These are phyloP conservation scores for Cymbomonas tetramitiformis DNA, from an alignment of 139 green algal genomes.

Conservation along the genomic window DNA sequence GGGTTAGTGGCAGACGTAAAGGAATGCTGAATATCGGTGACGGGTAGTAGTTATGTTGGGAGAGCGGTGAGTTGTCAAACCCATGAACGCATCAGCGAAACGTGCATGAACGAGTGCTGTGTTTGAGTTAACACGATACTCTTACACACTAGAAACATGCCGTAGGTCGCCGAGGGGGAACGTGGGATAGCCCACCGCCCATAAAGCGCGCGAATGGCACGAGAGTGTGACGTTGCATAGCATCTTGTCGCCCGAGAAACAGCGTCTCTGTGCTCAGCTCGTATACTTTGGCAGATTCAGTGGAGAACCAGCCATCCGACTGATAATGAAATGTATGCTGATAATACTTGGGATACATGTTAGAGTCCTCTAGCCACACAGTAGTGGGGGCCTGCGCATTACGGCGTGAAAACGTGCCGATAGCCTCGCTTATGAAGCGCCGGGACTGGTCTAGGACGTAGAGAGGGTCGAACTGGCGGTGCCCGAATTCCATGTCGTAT, in stretches of 20 bases:
- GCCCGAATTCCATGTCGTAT: slow-evolving; percentile 58
- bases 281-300: slow-evolving; percentile 47
- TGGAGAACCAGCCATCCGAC: slow-evolving; percentile 66
- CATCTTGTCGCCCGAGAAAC: slow-evolving; percentile 72
- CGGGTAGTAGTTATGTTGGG: no score
- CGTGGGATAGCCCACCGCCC: neutral
- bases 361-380: slow-evolving; percentile 38
- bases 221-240: slow-evolving; percentile 57
- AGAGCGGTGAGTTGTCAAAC: no score
- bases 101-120: no score
- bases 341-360: slow-evolving; percentile 67
- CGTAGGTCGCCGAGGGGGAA: neutral
- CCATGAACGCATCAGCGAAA: no score
- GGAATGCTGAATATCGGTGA: no score
- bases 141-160: no score
- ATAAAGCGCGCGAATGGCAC: slow-evolving; percentile 41
- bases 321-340: slow-evolving; percentile 69
- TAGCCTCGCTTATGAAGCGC: slow-evolving; percentile 38
- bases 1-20: no score
- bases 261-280: slow-evolving; percentile 69
- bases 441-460: slow-evolving; percentile 31
- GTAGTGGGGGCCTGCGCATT: slow-evolving; percentile 16
- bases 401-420: slow-evolving; percentile 36
- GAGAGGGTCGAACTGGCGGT: slow-evolving; percentile 67
- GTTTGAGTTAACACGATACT: no score